A percentile compares a stretch with the other conserved stretches of the same genome.
Evolutionary conservation across 164 flowering plant genomes (phyloP).

Genomic region (Piper betle): DNA sequence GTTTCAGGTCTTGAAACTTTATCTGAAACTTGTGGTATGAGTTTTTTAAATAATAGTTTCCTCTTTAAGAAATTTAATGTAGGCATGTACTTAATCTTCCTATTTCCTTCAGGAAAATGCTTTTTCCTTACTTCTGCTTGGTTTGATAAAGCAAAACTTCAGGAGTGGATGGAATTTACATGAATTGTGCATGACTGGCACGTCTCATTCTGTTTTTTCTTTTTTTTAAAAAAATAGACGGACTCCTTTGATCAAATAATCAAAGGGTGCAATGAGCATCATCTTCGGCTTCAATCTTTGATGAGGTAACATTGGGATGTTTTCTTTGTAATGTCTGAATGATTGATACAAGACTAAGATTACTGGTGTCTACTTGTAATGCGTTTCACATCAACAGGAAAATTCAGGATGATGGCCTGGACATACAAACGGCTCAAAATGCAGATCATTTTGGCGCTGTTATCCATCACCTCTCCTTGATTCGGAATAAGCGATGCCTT

Average conservation of each 20-base stretch:
- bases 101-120: too few relatives aligned
- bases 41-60: too few relatives aligned
- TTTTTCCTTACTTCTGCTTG: too few relatives aligned
- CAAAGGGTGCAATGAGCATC: constrained; percentile 58
- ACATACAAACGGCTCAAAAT: constrained; percentile 60
- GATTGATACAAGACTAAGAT: too few relatives aligned
- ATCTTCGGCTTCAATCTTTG: constrained; percentile 50
- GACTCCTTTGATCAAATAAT: constrained; percentile 54
- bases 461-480: constrained; percentile 72
- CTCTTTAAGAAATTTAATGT: too few relatives aligned
- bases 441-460: constrained; percentile 16
- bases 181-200: not conserved
- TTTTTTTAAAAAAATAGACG: constrained; percentile 32
- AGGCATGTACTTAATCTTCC: too few relatives aligned
- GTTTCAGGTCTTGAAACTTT: too few relatives aligned
- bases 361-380: not conserved
- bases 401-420: constrained; percentile 73
- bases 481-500: constrained; percentile 70
- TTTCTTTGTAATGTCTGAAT: not conserved
- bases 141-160: not conserved
- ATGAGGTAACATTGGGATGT: constrained; percentile 41
- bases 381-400: constrained; percentile 33
- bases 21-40: too few relatives aligned
- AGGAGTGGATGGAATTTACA: not conserved
- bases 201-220: not conserved